These are phyloP conservation scores for Prunus mira DNA, from an alignment of 306 rosid genomes.

Conservation along the genomic window DNA sequence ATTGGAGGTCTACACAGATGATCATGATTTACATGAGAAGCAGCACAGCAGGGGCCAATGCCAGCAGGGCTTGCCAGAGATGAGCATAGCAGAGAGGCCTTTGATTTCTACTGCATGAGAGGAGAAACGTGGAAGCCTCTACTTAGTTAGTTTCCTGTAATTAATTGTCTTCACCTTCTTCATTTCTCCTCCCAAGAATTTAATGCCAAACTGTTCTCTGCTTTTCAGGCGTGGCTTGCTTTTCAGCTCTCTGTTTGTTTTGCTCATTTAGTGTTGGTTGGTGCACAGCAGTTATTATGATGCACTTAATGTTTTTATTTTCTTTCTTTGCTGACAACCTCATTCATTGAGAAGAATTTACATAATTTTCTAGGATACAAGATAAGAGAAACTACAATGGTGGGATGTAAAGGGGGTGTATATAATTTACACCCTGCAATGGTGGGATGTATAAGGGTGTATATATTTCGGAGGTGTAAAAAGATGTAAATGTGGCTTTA, in stretches of 20 bases:
- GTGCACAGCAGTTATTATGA: not conserved
- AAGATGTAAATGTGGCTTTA: too few relatives aligned
- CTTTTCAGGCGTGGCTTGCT: not conserved
- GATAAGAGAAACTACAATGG: too few relatives aligned
- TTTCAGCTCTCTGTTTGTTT: not conserved
- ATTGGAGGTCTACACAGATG: not conserved
- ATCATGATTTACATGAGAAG: not conserved
- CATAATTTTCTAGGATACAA: too few relatives aligned
- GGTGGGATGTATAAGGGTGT: too few relatives aligned
- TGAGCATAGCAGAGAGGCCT: not conserved
- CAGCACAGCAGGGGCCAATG: not conserved
- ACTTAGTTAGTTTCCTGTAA: not conserved
- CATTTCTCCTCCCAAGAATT: not conserved
- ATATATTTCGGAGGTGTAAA: too few relatives aligned
- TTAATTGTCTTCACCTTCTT: slow-evolving; percentile 5
- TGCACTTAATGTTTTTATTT: not conserved
- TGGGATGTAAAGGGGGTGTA: too few relatives aligned
- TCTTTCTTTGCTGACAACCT: not conserved
- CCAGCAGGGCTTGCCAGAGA: not conserved
- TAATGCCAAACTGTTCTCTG: not conserved
- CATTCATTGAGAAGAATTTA: too few relatives aligned
- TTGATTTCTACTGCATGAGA: slow-evolving; percentile 14
- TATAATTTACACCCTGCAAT: too few relatives aligned
- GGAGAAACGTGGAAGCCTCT: slow-evolving; percentile 14
- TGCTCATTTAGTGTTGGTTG: not conserved